These are phyloP conservation scores for Furcasterigmium furcatum DNA, from an alignment of 2,329 filamentous ascomycete species.

Conservation along the genomic window DNA sequence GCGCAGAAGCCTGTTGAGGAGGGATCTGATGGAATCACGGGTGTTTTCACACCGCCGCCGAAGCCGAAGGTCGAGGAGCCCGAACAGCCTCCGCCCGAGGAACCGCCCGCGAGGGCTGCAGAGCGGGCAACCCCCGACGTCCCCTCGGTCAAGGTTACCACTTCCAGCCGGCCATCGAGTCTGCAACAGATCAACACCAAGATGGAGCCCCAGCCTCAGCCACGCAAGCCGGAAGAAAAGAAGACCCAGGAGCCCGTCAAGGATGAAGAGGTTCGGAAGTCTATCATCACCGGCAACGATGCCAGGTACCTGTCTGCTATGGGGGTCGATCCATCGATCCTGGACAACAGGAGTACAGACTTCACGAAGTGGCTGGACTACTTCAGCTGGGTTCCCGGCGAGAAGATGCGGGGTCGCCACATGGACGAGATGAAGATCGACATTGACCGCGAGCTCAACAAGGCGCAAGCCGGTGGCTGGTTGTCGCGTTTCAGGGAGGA, in stretches of 20 bases:
- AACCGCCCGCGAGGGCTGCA: slow-evolving; percentile 17
- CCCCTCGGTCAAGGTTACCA: slow-evolving; percentile 58
- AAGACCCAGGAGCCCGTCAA: slow-evolving; percentile 16
- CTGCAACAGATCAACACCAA: slow-evolving; percentile 23
- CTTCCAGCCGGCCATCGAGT: slow-evolving; percentile 33
- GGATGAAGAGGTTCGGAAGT: slow-evolving; percentile 51
- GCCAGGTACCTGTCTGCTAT: slow-evolving; percentile 74
- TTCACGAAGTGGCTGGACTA: slow-evolving; percentile 82
- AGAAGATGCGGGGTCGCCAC: slow-evolving; percentile 69
- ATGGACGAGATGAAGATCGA: slow-evolving; percentile 80
- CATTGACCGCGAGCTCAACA: slow-evolving; percentile 82
- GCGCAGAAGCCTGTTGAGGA: slow-evolving; percentile 45
- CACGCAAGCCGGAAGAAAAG: slow-evolving; percentile 15
- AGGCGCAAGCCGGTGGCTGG: slow-evolving; percentile 91
- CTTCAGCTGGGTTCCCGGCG: slow-evolving; percentile 81
- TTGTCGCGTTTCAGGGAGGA: slow-evolving; percentile 80
- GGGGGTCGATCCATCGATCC: slow-evolving; percentile 72
- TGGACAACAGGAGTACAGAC: slow-evolving; percentile 74
- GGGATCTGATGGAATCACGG: slow-evolving; percentile 84
- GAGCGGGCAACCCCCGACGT: slow-evolving; percentile 28
- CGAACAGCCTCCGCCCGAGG: slow-evolving; percentile 26
- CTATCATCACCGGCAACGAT: slow-evolving; percentile 69
- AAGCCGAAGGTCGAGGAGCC: slow-evolving; percentile 33
- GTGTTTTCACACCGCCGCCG: slow-evolving; percentile 78
- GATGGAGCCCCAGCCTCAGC: slow-evolving; percentile 25